Conservation (phyloP, 768 basidiomycete genomes). For the Clitopilus passeckerianus region DNA sequence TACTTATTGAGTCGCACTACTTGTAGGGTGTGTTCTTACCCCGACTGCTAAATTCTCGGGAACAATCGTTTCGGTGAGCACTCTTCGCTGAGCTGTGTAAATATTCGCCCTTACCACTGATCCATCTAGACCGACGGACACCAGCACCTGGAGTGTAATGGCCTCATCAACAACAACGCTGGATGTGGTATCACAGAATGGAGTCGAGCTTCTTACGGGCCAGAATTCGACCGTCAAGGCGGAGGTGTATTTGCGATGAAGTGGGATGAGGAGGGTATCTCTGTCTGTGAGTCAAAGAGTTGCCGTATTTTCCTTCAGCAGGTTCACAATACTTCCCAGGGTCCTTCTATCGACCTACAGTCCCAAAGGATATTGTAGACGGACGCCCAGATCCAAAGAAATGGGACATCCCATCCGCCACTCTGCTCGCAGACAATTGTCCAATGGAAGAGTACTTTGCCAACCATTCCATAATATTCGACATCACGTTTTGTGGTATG, state of each 20-base stretch:
- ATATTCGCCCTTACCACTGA: neutral
- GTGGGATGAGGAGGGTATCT: conserved; percentile 76
- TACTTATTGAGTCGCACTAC: neutral
- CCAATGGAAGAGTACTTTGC: conserved; percentile 53
- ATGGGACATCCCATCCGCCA: conserved; percentile 69
- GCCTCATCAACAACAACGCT: conserved; percentile 46
- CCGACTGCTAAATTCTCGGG: conserved; percentile 57
- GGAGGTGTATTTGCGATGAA: conserved; percentile 89
- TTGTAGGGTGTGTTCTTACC: conserved; percentile 53
- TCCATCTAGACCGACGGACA: conserved; percentile 38
- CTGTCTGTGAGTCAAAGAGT: conserved; percentile 53
- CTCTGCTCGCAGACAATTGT: conserved; percentile 47
- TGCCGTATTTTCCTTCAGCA: neutral
- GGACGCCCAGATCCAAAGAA: conserved; percentile 61
- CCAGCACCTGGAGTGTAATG: conserved; percentile 53
- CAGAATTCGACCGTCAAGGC: conserved; percentile 70
- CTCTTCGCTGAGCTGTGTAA: neutral
- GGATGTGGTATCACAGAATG: conserved; percentile 79
- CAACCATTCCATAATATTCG: conserved; percentile 74
- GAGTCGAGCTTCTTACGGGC: conserved; percentile 81
- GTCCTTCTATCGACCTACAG: conserved; percentile 78
- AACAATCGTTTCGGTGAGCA: conserved; percentile 46
- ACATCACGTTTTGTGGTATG: conserved; percentile 80
- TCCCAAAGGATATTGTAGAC: conserved; percentile 59
- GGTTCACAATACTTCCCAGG: conserved; percentile 30